phyloP scores from a whole-genome alignment of 2,329 filamentous ascomycete genomes.

The Pyrenophora teres region DNA sequence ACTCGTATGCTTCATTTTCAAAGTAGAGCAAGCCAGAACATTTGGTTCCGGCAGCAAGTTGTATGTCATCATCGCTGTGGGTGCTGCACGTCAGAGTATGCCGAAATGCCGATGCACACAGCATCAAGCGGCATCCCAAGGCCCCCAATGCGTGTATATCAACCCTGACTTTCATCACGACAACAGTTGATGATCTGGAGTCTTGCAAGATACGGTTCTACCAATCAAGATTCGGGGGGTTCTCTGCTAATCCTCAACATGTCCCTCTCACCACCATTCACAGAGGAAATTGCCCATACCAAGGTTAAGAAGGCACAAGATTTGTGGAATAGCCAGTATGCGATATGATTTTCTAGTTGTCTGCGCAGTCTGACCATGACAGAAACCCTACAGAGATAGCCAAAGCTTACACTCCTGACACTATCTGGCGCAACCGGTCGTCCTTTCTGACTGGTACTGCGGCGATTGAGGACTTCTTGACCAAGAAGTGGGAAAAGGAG shows the following conservation, averaged over 20 bases:
- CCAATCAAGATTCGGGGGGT: neutral
- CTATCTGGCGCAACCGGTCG: slow-evolving; percentile 79
- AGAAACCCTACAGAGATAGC: slow-evolving; percentile 70
- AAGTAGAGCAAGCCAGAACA: neutral
- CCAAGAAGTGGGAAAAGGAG: slow-evolving; percentile 75
- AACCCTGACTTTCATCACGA: neutral
- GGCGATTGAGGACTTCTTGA: slow-evolving; percentile 70
- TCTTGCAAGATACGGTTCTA: neutral
- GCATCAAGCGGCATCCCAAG: neutral
- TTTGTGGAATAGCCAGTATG: slow-evolving; percentile 77
- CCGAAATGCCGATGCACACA: slow-evolving; percentile 11
- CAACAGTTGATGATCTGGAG: neutral
- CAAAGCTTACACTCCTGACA: slow-evolving; percentile 74
- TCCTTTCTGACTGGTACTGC: slow-evolving; percentile 71
- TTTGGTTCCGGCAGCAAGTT: neutral
- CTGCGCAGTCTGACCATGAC: slow-evolving; percentile 7
- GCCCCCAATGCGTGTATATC: no score
- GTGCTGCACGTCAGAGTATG: neutral
- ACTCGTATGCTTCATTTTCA: no score
- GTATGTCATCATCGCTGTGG: neutral
- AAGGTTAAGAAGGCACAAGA: slow-evolving; percentile 87
- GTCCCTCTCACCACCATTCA: slow-evolving; percentile 71
- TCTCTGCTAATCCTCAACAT: slow-evolving; percentile 28
- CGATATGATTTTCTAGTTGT: neutral
- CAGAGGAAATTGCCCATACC: slow-evolving; percentile 67